phyloP scores from a whole-genome alignment of 345 rosid species.

The Rhodamnia argentea region DNA sequence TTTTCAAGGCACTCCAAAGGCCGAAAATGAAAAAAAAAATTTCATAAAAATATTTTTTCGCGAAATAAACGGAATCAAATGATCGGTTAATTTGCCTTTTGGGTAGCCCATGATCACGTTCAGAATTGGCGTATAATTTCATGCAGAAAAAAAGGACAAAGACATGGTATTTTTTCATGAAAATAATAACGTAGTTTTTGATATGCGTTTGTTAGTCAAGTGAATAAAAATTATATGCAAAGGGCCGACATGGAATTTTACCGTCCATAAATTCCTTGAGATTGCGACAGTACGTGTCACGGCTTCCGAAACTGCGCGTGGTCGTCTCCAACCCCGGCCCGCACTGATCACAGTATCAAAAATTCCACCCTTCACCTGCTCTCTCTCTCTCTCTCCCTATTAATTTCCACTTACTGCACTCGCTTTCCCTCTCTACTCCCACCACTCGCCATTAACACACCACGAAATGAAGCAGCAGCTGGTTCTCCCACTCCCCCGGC shows the following conservation, averaged over 20 bases:
- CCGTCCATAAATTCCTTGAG: neutral
- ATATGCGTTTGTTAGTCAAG: neutral
- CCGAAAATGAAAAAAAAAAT: too few relatives aligned
- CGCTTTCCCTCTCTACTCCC: neutral
- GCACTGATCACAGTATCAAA: too few relatives aligned
- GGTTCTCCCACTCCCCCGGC: neutral
- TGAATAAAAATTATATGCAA: neutral
- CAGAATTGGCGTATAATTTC: neutral
- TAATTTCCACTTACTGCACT: neutral
- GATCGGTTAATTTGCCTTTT: neutral
- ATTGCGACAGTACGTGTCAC: neutral
- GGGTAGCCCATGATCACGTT: neutral
- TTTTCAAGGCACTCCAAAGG: neutral
- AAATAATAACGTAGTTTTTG: neutral
- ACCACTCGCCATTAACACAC: neutral
- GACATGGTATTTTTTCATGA: neutral
- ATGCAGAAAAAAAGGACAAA: neutral
- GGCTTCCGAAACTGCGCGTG: neutral
- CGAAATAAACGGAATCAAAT: neutral
- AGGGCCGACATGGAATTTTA: neutral
- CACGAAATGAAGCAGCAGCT: neutral
- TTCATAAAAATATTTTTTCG: too few relatives aligned
- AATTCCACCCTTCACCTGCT: neutral
- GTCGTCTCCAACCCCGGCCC: neutral
- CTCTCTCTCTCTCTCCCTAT: neutral